phyloP scores from a whole-genome alignment of 148 eudicot genomes.

The Silene uniflora region DNA sequence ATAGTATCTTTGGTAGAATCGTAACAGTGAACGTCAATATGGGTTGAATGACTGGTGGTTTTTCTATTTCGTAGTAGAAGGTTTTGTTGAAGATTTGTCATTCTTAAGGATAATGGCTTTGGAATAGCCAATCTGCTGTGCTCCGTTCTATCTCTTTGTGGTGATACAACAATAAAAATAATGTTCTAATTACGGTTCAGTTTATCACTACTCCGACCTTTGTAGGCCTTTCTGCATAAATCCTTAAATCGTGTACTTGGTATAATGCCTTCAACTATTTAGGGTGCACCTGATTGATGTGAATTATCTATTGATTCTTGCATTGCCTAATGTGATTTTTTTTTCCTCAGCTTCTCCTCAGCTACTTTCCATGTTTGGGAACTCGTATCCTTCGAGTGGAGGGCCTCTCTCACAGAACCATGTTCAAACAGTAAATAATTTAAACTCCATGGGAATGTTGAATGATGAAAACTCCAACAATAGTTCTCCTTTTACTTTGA shows the following conservation, averaged over 20 bases:
- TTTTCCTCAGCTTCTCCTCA: constrained; percentile 83
- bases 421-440: constrained; percentile 67
- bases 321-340: constrained; percentile 7
- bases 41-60: neutral
- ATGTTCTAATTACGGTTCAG: neutral
- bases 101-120: neutral
- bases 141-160: neutral
- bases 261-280: neutral
- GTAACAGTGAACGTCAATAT: neutral
- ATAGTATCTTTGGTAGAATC: neutral
- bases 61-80: neutral
- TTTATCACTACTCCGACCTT: neutral
- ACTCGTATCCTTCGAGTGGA: constrained; percentile 70
- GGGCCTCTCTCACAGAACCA: constrained; percentile 79
- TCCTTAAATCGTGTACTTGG: neutral
- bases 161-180: neutral
- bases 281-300: neutral
- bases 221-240: neutral
- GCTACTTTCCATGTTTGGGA: constrained; percentile 85
- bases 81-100: neutral
- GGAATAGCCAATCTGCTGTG: neutral
- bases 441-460: constrained; percentile 83
- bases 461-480: constrained; percentile 80
- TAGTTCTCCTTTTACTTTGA: constrained; percentile 81
- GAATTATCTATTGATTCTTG: neutral